These are phyloP conservation scores for Beauveria caledonica DNA, from an alignment of 2,329 filamentous ascomycete genomes.

Conservation along the genomic window DNA sequence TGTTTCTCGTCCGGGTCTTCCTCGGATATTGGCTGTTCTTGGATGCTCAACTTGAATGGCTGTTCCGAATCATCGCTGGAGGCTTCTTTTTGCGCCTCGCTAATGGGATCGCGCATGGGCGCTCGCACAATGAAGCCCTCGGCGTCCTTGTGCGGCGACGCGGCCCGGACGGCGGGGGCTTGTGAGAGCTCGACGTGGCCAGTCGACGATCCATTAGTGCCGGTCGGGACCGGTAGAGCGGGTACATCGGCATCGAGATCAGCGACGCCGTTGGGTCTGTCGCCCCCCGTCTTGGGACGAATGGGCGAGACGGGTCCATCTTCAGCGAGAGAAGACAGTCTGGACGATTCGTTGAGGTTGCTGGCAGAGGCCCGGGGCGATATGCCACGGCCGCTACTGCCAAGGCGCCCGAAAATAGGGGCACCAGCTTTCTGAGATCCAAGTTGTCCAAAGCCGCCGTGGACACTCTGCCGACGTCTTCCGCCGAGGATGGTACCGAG, in stretches of 20 bases:
- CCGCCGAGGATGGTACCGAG: constrained; percentile 61
- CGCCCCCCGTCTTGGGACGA: constrained; percentile 8
- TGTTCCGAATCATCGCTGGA: constrained; percentile 51
- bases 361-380: constrained; percentile 53
- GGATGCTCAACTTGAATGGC: constrained; percentile 72
- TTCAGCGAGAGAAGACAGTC: constrained; percentile 51
- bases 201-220: not conserved
- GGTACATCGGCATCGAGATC: not conserved
- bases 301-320: constrained; percentile 29
- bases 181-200: constrained; percentile 20
- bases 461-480: constrained; percentile 56
- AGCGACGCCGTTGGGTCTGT: constrained; percentile 2
- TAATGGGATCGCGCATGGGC: constrained; percentile 55
- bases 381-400: constrained; percentile 48
- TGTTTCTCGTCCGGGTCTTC: constrained; percentile 67
- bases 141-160: constrained; percentile 50
- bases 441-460: constrained; percentile 51
- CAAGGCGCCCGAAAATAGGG: constrained; percentile 52
- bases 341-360: constrained; percentile 47
- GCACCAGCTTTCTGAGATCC: constrained; percentile 44
- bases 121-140: constrained; percentile 72
- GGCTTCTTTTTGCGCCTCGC: constrained; percentile 61
- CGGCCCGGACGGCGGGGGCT: constrained; percentile 28
- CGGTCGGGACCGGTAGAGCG: not conserved
- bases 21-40: constrained; percentile 68